Evolutionary conservation across 495 filamentous ascomycete genomes (phyloP).

Genomic region (Talaromyces stipitatus): DNA sequence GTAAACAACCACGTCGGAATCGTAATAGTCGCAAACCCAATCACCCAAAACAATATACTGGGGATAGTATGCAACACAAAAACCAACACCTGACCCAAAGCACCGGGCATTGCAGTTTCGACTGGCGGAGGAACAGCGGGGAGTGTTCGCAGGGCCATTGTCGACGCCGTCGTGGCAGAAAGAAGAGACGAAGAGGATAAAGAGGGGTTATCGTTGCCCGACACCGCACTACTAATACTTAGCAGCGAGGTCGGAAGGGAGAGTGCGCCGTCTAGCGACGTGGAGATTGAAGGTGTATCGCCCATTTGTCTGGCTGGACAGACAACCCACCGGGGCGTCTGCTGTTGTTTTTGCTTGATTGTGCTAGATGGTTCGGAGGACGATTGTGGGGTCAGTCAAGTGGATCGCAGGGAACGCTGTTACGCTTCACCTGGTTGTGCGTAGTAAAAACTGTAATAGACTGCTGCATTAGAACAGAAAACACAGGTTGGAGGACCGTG

Average conservation of each 20-base stretch:
- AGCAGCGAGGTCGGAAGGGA: not conserved
- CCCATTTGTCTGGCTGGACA: no score
- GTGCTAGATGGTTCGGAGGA: not conserved
- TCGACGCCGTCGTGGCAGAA: not conserved
- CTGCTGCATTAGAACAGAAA: not conserved
- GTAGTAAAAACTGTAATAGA: not conserved
- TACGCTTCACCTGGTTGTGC: no score
- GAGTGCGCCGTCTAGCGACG: not conserved
- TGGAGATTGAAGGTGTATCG: not conserved
- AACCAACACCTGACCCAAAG: conserved; percentile 34
- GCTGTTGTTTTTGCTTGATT: no score
- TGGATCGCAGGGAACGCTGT: not conserved
- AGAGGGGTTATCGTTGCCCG: not conserved
- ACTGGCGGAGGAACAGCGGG: conserved; percentile 1
- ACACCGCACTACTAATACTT: not conserved
- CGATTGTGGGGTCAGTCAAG: not conserved
- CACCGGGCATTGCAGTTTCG: conserved; percentile 30
- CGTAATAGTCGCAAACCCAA: conserved; percentile 82
- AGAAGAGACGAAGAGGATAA: not conserved
- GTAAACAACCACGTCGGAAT: conserved; percentile 86
- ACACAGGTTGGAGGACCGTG: not conserved
- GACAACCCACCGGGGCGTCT: no score
- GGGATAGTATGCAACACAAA: conserved; percentile 51
- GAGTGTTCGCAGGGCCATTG: conserved; percentile 1
- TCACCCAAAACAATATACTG: conserved; percentile 67